Evolutionary conservation across 129 eudicot genomes (phyloP).

Genomic region (Smallanthus sonchifolius): DNA sequence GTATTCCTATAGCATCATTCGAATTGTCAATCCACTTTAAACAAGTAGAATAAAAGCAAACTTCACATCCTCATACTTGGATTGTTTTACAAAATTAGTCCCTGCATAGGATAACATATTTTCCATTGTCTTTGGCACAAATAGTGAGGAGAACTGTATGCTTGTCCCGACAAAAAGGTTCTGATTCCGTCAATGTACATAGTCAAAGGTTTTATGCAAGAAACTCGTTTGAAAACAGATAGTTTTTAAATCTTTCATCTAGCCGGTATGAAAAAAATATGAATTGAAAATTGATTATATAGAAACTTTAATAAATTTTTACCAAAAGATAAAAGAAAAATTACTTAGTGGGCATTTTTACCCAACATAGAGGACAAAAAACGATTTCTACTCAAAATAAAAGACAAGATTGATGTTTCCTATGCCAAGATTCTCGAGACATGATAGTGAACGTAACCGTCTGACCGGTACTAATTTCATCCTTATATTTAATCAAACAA

Average conservation of each 20-base stretch:
- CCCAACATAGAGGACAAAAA: too few species aligned
- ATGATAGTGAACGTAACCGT: too few species aligned
- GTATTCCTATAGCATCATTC: slow-evolving; percentile 16
- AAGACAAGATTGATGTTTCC: too few species aligned
- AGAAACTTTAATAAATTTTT: too few species aligned
- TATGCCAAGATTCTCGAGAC: too few species aligned
- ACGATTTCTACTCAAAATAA: too few species aligned
- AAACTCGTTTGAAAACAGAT: too few species aligned
- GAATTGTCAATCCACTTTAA: slow-evolving; percentile 17
- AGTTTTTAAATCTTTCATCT: background rate
- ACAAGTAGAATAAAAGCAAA: background rate
- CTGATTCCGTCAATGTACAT: background rate
- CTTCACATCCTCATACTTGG: background rate
- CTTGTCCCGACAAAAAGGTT: background rate
- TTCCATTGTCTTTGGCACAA: background rate
- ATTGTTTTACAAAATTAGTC: background rate
- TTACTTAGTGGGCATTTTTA: too few species aligned
- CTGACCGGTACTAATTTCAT: too few species aligned
- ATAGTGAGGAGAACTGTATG: background rate
- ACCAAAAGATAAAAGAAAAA: too few species aligned
- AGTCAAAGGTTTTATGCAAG: background rate
- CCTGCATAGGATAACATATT: background rate
- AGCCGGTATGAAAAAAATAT: background rate
- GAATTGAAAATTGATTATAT: too few species aligned
- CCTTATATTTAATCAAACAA: background rate